Conservation (phyloP, 371 early-diverging fungal species). For the Mucor velutinosus region DNA sequence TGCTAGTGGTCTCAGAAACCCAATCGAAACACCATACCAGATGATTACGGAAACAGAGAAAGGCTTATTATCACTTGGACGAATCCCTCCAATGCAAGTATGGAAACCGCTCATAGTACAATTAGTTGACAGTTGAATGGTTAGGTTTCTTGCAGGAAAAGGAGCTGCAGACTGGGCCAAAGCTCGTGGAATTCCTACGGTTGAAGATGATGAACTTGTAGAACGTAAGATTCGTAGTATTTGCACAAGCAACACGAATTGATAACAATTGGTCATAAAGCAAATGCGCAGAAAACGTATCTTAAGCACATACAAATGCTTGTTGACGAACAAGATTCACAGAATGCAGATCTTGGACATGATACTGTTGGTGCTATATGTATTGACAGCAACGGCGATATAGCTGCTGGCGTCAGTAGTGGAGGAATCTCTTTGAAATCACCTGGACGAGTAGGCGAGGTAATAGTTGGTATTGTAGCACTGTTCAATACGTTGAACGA, state of each 20-base stretch:
- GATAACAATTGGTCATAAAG: background rate
- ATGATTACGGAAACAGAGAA: slow-evolving; percentile 45
- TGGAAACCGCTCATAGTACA: background rate
- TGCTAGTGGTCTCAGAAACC: slow-evolving; percentile 68
- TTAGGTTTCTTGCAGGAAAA: slow-evolving; percentile 61
- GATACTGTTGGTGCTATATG: slow-evolving; percentile 92
- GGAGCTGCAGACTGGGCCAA: slow-evolving; percentile 65
- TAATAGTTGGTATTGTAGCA: slow-evolving; percentile 12
- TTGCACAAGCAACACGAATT: background rate
- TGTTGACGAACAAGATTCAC: slow-evolving; percentile 8
- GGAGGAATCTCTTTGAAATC: slow-evolving; percentile 87
- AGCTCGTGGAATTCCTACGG: slow-evolving; percentile 28
- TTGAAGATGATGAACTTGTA: slow-evolving; percentile 24
- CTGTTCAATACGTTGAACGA: background rate
- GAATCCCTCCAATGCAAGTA: slow-evolving; percentile 72
- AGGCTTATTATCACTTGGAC: slow-evolving; percentile 59
- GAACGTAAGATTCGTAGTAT: slow-evolving; percentile 22
- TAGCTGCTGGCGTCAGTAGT: slow-evolving; percentile 82
- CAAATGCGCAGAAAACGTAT: slow-evolving; percentile 22
- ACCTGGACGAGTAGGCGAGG: slow-evolving; percentile 88
- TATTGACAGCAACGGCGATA: slow-evolving; percentile 65
- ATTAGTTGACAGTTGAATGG: background rate
- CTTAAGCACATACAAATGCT: slow-evolving; percentile 27
- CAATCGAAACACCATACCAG: slow-evolving; percentile 61
- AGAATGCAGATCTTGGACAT: slow-evolving; percentile 35